phyloP scores from a whole-genome alignment of 202 grass and related monocot species.

The Zizania palustris region DNA sequence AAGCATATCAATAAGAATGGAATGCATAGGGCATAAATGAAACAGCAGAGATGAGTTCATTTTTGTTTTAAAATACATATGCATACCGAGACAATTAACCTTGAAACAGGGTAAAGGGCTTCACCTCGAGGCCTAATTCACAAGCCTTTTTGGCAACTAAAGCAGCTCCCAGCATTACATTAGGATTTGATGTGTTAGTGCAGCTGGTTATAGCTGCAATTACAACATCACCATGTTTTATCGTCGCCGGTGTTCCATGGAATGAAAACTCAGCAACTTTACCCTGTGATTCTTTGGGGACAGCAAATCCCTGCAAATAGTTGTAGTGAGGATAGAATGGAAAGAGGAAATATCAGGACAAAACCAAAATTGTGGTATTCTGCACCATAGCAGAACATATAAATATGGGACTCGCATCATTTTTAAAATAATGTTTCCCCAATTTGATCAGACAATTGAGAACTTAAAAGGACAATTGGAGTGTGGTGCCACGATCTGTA shows the following conservation, averaged over 20 bases:
- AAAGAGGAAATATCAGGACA: constrained; percentile 6
- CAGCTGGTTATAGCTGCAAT: constrained; percentile 99
- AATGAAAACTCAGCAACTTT: constrained; percentile 93
- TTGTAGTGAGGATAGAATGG: constrained; percentile 33
- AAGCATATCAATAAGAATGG: background rate
- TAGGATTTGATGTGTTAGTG: constrained; percentile 99
- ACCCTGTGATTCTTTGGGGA: constrained; percentile 88
- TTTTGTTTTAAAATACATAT: constrained; percentile 27
- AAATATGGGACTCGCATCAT: constrained; percentile 17
- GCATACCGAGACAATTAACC: background rate
- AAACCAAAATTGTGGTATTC: constrained; percentile 3
- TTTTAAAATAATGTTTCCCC: background rate
- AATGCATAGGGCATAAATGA: constrained; percentile 10
- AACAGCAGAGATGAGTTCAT: constrained; percentile 11
- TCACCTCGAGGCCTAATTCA: constrained; percentile 90
- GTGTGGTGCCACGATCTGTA: background rate
- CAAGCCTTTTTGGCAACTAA: constrained; percentile 98
- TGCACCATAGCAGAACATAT: background rate
- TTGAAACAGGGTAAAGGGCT: constrained; percentile 3
- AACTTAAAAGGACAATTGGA: background rate
- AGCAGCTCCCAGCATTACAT: constrained; percentile 96
- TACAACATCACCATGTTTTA: constrained; percentile 97
- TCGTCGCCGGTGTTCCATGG: constrained; percentile 72
- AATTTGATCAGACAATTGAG: background rate
- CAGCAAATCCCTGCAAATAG: constrained; percentile 82